Base-by-base conservation (phyloP, 1,284 basidiomycete genomes). In the Ceratobasidium papillatum region DNA sequence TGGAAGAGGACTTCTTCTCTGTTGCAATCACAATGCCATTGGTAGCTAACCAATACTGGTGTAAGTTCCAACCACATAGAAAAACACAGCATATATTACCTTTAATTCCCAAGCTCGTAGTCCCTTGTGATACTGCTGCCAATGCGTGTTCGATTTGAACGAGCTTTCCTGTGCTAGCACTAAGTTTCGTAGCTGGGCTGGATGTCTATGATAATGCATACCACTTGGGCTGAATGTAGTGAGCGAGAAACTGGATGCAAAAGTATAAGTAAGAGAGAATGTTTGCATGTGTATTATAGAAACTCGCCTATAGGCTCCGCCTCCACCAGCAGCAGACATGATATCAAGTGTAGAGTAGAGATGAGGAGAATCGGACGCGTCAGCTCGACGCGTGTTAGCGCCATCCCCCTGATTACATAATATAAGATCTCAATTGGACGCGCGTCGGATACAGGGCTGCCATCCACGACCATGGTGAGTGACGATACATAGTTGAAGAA, bases 101-200 rank as follows among this genome's bases (percentile, higher is more conserved):
- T 88, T 99, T 99, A 84, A 99, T 99, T 75, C 98, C 98, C 63
- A 99, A 88, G 82, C 94, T 96, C 41, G 98, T 99, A 58, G 96
- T 97, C 65, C 98, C 98, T 78, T 93, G 92, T n/a, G 94, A 90
- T 71, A 99, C 98, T 27, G 96, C 96, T 74, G 98, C 98, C 76
- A 99, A 87, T 51, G 98, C 98, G 85, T 99, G 98, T 85, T 99
- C 98, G 82, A 99, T 99, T 87, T 99, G 98, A 74, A 98, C 95
- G 74, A 99, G 90, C 87, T 51, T 74, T 41, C 59, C 61, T 49
- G 0, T 9, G 14, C 19, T 65, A 25, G 56, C n/a, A 22, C 7
- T 63, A 5, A 61, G 51, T 71, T 58, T 32, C 36, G 34, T 25
- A 36, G 14, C n/a, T 11, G 17, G n/a, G 22, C 58, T 38, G 17